A percentile compares a stretch with the other conserved stretches of the same genome.
These are phyloP conservation scores for Hyaloscypha finlandica DNA, from an alignment of 495 filamentous ascomycete genomes.

Conservation along the genomic window DNA sequence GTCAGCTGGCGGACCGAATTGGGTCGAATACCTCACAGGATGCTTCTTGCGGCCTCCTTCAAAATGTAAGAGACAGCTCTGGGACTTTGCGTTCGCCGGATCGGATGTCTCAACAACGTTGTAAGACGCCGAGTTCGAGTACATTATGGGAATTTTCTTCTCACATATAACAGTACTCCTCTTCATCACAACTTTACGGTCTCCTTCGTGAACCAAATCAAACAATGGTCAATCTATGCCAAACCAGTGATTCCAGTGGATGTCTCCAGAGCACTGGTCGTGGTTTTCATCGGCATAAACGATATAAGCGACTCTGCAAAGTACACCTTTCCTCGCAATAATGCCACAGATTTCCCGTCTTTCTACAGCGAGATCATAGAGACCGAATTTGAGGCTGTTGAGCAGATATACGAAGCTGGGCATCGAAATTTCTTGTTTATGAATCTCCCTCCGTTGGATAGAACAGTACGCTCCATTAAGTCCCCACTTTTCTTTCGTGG, in stretches of 20 bases:
- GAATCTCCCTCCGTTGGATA: constrained; percentile 52
- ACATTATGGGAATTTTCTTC: background rate
- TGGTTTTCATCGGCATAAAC: constrained; percentile 78
- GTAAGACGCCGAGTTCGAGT: background rate
- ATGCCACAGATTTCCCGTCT: constrained; percentile 37
- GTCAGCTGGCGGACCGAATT: constrained; percentile 62
- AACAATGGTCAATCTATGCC: constrained; percentile 53
- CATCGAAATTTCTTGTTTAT: constrained; percentile 50
- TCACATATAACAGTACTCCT: constrained; percentile 58
- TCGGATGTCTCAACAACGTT: constrained; percentile 48
- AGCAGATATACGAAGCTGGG: constrained; percentile 40
- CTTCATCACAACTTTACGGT: constrained; percentile 41
- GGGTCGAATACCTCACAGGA: constrained; percentile 65
- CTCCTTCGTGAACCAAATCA: constrained; percentile 21
- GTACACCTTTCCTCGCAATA: constrained; percentile 32
- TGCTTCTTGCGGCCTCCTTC: constrained; percentile 46
- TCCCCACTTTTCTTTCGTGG: background rate
- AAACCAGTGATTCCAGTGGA: constrained; percentile 55
- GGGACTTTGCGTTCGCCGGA: constrained; percentile 59
- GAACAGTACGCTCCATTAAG: constrained; percentile 27
- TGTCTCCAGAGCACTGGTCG: constrained; percentile 59
- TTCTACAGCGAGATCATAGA: constrained; percentile 36
- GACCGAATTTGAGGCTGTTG: constrained; percentile 40
- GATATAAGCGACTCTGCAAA: constrained; percentile 66
- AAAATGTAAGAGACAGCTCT: constrained; percentile 47